These are phyloP conservation scores for Kazachstania africana DNA, from an alignment of 805 yeast genomes.

Conservation along the genomic window DNA sequence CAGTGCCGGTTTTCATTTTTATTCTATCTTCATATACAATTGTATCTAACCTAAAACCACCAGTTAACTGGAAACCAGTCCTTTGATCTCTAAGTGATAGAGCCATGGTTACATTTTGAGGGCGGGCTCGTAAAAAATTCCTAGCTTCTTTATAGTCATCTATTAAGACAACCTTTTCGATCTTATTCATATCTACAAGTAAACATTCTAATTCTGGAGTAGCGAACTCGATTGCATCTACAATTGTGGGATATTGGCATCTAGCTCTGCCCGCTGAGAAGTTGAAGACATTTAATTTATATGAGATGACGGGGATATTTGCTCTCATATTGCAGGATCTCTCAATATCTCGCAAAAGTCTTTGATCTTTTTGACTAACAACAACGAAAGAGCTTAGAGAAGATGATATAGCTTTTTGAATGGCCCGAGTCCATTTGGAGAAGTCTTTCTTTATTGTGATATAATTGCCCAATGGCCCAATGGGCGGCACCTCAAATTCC, in stretches of 20 bases:
- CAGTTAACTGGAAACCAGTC: constrained; percentile 37
- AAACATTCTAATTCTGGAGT: constrained; percentile 45
- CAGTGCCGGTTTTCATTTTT: constrained; percentile 12
- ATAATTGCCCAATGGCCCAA: constrained; percentile 71
- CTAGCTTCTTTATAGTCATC: constrained; percentile 43
- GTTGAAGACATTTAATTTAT: constrained; percentile 31
- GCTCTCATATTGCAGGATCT: constrained; percentile 23
- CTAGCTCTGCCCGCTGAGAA: constrained; percentile 36
- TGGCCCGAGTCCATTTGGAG: constrained; percentile 43
- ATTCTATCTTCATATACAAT: constrained; percentile 29
- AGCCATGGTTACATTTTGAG: constrained; percentile 32
- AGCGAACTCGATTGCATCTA: constrained; percentile 49
- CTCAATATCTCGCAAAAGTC: constrained; percentile 28
- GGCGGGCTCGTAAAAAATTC: constrained; percentile 26
- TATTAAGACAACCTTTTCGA: constrained; percentile 49
- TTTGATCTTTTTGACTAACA: constrained; percentile 47
- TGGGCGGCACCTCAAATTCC: constrained; percentile 39
- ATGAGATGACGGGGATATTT: constrained; percentile 38
- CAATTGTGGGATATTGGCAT: constrained; percentile 33
- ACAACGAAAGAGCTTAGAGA: constrained; percentile 58
- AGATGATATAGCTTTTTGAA: constrained; percentile 44
- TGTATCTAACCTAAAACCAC: constrained; percentile 44
- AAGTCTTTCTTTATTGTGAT: constrained; percentile 45
- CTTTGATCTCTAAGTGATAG: constrained; percentile 31
- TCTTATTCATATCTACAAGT: constrained; percentile 48